These are phyloP conservation scores for Warburgia ugandensis DNA, from an alignment of 164 flowering plant species.

Conservation along the genomic window DNA sequence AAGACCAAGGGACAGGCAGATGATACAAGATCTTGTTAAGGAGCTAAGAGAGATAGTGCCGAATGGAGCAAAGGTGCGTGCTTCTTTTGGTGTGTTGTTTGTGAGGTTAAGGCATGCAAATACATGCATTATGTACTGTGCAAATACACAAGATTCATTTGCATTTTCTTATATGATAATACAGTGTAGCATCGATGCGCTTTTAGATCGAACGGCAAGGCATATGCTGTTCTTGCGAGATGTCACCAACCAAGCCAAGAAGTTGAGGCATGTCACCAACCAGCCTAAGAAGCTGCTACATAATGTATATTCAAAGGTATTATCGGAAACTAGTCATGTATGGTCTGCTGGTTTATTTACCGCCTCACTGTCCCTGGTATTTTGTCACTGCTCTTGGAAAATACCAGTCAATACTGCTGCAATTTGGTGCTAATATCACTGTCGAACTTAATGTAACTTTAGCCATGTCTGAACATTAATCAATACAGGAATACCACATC, in stretches of 20 bases:
- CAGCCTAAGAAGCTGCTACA: no score
- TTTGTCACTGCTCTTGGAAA: no score
- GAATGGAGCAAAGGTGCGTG: slow-evolving; percentile 57
- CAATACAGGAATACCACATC: no score
- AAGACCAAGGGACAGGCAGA: slow-evolving; percentile 88
- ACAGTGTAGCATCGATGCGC: slow-evolving; percentile 94
- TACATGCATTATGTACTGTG: neutral
- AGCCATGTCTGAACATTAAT: no score
- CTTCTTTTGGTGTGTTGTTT: neutral
- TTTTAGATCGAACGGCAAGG: slow-evolving; percentile 63
- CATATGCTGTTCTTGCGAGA: slow-evolving; percentile 69
- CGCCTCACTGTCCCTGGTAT: no score
- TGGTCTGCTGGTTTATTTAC: no score
- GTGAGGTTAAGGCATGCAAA: neutral
- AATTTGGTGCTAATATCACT: no score
- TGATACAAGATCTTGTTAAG: slow-evolving; percentile 83
- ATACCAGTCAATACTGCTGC: no score
- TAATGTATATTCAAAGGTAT: no score
- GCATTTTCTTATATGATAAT: slow-evolving; percentile 8
- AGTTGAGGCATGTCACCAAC: no score
- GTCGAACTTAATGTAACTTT: no score
- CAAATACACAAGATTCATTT: neutral
- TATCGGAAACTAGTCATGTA: no score
- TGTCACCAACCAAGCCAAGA: slow-evolving; percentile 59
- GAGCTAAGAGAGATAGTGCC: slow-evolving; percentile 85